Base-by-base conservation (phyloP, 2,329 filamentous ascomycete genomes). In the Pseudogymnoascus sp. region DNA sequence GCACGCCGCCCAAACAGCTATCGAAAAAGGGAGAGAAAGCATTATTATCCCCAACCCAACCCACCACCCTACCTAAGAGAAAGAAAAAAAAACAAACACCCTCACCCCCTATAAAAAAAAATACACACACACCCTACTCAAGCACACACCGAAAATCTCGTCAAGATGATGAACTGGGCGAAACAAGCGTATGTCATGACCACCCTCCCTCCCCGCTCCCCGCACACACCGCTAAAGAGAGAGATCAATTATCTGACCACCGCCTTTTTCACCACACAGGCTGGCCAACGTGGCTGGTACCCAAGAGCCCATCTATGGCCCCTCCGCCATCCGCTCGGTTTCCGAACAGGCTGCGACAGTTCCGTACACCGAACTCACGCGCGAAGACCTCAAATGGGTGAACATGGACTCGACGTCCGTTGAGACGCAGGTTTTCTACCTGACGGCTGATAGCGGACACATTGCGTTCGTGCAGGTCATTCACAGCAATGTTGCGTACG, bases 401-500 rank as follows among this genome's bases (percentile, higher is more conserved):
- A 85, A 82, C 25, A 83, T 92, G 80, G 88, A 91, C 69, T 88
- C 86, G 71, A 97, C 94, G 67, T 89, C 84, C 72, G 94, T 97
- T 70, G 94, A 99, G 82, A 97, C 91, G 31, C 89, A 97, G 79
- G 92, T 84, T 66, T 99, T 97, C 79, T 99, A 99, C 79, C 78
- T 97, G 72, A 87, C 87, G 76, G 81, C 88, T 63, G 90, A 96
- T 66, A 85, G 80, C 65, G 94, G 94, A 60, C 82, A 87, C 67
- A 76, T 92, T 67, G 90, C 83, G 62, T 84, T 96, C 76, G 85
- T 85, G 65, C 94, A 99, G 81, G 83, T 97, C 77, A 96, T 99
- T 75, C 96, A 97, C 82, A 97, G 90, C 80, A 97, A 96, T 77
- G 90, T 99, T 75, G 89, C 85, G 92, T 97, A 86, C 77, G 88